Base-by-base conservation (phyloP, 306 rosid species). In the Acacia acuminata region DNA sequence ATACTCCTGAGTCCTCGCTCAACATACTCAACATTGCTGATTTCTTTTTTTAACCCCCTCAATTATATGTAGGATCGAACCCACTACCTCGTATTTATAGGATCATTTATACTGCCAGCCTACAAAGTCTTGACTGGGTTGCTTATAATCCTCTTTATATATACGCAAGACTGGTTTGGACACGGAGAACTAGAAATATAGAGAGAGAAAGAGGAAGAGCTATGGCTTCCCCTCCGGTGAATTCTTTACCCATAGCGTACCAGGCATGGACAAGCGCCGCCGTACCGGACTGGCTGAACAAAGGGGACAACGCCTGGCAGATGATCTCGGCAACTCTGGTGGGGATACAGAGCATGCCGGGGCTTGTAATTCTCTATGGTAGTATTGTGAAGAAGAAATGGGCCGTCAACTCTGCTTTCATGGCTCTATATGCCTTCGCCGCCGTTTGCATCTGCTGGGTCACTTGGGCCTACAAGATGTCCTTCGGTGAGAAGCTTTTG, bases 221-320 rank as follows among this genome's bases (percentile, higher is more conserved):
- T 43, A 86, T 86, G 86, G 85, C 81, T 25, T 64, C 81, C 27
- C 55, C 82, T 67, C 79, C 85, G 22, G 76, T 71, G 76, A 44
- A 71, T 42, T 63, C 64, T 4, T 7, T 80, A 25, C 85, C 89
- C 0, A 0, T 40, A 17, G 88, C 90, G 1, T 87, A 87, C 75
- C 71, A 27, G 4, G 75, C 80, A 25, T 60, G 64, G 30, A 58
- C 82, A 8, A 74, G 56, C 30, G 7, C 48, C 4, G 86, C 88
- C 4, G 86, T 82, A 2, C 91, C 87, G 0, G 78, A 24, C 1
- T 88, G 89, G 91, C 34, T 88, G 71, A 88, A 88, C 87, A 88
- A 88, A 64, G 91, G 89, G 3, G 89, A 88, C 85, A 88, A 88
- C 80, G 86, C 87, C 16, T 88, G 89, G 91, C 89, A 88, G 77